Percentiles rank a stretch among this genome's conserved stretches.
phyloP scores from a whole-genome alignment of 371 early-diverging fungal species.

The Lichtheimia corymbifera region DNA sequence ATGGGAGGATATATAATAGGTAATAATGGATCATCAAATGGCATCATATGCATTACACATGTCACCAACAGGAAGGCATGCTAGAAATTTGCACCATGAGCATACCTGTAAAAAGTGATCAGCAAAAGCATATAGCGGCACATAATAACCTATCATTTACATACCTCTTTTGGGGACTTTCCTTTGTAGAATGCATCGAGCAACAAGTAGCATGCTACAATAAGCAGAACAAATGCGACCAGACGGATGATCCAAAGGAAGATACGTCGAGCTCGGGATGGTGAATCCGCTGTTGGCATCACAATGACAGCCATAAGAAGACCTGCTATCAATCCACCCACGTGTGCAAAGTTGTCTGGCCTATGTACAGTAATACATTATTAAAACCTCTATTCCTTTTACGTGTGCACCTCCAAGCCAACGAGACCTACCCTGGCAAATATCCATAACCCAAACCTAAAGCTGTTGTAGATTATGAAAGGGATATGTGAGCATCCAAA shows the following conservation, averaged over 20 bases:
- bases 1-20: not conserved
- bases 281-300: not conserved
- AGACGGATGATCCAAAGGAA: slow-evolving; percentile 9
- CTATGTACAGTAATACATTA: slow-evolving; percentile 10
- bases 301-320: slow-evolving; percentile 25
- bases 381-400: not conserved
- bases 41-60: slow-evolving; percentile 9
- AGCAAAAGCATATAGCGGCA: not conserved
- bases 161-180: slow-evolving; percentile 7
- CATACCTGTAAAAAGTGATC: slow-evolving; percentile 2
- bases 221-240: slow-evolving; percentile 1
- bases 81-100: slow-evolving; percentile 12
- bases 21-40: not conserved
- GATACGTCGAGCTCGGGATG: not conserved
- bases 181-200: slow-evolving; percentile 12
- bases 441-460: slow-evolving; percentile 23
- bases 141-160: not conserved
- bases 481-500: too few relatives aligned
- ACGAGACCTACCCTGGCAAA: slow-evolving; percentile 27
- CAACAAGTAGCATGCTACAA: slow-evolving; percentile 6
- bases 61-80: slow-evolving; percentile 11
- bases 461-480: not conserved
- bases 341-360: slow-evolving; percentile 31
- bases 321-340: slow-evolving; percentile 43
- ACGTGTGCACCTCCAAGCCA: not conserved